Evolutionary conservation across 1,284 basidiomycete genomes (phyloP).

Genomic region (Ceraceosorus bombacis): DNA sequence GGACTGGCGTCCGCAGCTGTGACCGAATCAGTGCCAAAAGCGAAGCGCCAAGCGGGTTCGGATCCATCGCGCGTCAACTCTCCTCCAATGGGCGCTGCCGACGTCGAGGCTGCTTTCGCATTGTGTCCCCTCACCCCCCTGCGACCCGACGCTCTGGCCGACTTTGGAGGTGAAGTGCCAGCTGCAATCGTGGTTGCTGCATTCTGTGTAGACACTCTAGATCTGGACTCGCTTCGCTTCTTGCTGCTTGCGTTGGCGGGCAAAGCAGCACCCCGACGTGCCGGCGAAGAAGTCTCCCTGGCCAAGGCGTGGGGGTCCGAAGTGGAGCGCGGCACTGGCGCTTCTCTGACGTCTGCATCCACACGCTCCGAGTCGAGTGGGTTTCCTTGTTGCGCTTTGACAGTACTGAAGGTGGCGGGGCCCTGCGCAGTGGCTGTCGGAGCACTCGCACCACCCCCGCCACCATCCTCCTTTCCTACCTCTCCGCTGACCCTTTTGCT

Average conservation of each 20-base stretch:
- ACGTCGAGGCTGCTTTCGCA: slow-evolving; percentile 20
- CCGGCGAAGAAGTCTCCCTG: background rate
- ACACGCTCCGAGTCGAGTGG: too few species aligned
- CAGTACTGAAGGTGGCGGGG: too few species aligned
- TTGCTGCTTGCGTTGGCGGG: background rate
- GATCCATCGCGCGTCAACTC: background rate
- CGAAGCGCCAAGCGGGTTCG: slow-evolving; percentile 10
- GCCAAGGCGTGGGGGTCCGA: background rate
- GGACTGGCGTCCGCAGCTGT: background rate
- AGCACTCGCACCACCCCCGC: background rate
- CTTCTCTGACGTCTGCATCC: background rate
- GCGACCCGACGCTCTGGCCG: background rate
- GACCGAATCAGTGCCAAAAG: slow-evolving; percentile 10
- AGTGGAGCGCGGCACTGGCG: background rate
- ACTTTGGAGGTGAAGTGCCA: too few species aligned
- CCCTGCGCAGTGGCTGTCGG: too few species aligned
- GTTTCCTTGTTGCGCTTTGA: too few species aligned
- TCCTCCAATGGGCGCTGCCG: slow-evolving; percentile 5
- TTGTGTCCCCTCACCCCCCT: slow-evolving; percentile 7
- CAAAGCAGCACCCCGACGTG: background rate
- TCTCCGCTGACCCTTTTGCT: slow-evolving; percentile 7
- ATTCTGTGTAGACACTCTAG: background rate
- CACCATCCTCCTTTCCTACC: slow-evolving; percentile 4
- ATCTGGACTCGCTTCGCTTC: background rate
- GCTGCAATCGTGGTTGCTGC: too few species aligned